These are phyloP conservation scores for Hanseniaspora occidentalis DNA, from an alignment of 805 yeast species.

Conservation along the genomic window DNA sequence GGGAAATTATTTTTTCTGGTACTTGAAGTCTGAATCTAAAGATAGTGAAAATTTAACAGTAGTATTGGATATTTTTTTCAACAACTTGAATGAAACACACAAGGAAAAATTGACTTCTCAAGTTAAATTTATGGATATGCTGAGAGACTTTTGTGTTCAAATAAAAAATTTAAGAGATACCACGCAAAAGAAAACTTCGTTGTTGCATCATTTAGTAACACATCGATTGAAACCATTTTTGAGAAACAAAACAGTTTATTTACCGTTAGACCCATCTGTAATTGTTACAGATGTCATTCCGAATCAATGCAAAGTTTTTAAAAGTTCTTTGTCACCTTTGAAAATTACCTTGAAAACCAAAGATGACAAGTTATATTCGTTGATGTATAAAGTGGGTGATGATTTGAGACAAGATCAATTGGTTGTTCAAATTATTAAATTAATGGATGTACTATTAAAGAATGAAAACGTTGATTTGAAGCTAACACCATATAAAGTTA, in stretches of 20 bases:
- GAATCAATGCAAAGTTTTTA: constrained; percentile 74
- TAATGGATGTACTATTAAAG: constrained; percentile 80
- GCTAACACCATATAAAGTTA: constrained; percentile 76
- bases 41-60: constrained; percentile 44
- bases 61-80: constrained; percentile 34
- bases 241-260: constrained; percentile 37
- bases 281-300: constrained; percentile 66
- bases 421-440: constrained; percentile 81
- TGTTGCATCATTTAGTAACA: constrained; percentile 36
- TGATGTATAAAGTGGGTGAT: constrained; percentile 91
- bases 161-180: constrained; percentile 62
- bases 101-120: constrained; percentile 37
- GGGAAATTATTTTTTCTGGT: constrained; percentile 87
- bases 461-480: constrained; percentile 84
- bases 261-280: constrained; percentile 78
- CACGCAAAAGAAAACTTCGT: constrained; percentile 62
- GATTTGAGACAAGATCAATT: constrained; percentile 94
- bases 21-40: constrained; percentile 73
- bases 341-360: constrained; percentile 55
- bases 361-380: constrained; percentile 39
- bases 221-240: constrained; percentile 30
- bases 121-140: constrained; percentile 50
- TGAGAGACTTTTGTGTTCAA: constrained; percentile 52
- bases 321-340: constrained; percentile 80
- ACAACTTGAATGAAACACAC: constrained; percentile 19